These are phyloP conservation scores for Carex myosuroides DNA, from an alignment of 176 grass and related monocot species.

Conservation along the genomic window DNA sequence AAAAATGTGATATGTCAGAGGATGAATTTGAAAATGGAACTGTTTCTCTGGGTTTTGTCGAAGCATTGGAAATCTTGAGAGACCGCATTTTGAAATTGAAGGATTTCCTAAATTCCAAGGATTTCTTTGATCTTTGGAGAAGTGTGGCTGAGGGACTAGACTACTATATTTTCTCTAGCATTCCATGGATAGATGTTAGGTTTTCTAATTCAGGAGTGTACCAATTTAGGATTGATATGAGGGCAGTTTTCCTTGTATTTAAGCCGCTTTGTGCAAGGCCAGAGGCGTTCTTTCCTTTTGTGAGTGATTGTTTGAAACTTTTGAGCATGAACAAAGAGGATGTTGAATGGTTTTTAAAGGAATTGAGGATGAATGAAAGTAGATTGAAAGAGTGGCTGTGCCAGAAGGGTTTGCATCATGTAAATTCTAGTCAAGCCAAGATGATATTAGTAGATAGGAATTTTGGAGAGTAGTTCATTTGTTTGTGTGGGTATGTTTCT, in stretches of 20 bases:
- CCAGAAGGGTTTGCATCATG: constrained; percentile 48
- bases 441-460: constrained; percentile 53
- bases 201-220: constrained; percentile 44
- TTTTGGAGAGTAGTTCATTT: constrained; percentile 13
- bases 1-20: constrained; percentile 2
- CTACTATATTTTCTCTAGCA: constrained; percentile 70
- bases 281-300: constrained; percentile 60
- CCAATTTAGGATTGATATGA: constrained; percentile 62
- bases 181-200: constrained; percentile 38
- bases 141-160: constrained; percentile 81
- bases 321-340: constrained; percentile 45
- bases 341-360: constrained; percentile 36
- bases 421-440: constrained; percentile 47
- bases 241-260: constrained; percentile 54
- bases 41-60: constrained; percentile 49
- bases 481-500: neutral
- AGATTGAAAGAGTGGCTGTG: constrained; percentile 23
- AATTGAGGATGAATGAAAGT: constrained; percentile 32
- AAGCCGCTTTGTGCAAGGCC: constrained; percentile 65
- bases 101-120: constrained; percentile 65
- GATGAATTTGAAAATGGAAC: constrained; percentile 49
- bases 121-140: constrained; percentile 96
- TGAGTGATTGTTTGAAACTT: constrained; percentile 61
- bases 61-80: constrained; percentile 58
- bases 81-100: constrained; percentile 50